Evolutionary conservation across 306 rosid genomes (phyloP).

Genomic region (Glycine latifolia): DNA sequence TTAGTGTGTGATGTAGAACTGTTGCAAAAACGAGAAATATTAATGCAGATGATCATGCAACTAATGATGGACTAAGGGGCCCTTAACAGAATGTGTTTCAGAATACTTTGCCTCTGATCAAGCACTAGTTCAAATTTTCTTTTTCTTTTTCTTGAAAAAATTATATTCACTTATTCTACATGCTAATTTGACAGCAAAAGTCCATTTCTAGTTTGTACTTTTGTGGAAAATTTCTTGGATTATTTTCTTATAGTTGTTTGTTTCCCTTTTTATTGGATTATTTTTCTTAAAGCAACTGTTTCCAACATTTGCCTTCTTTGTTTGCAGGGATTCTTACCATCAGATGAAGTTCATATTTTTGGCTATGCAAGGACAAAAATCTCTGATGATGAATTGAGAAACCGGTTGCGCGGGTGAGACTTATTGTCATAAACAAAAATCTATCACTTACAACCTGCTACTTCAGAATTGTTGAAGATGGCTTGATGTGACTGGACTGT

Average conservation of each 20-base stretch:
- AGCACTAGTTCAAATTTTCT: background rate
- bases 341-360: slow-evolving; percentile 77
- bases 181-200: slow-evolving; percentile 18
- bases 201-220: background rate
- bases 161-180: background rate
- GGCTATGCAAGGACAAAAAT: slow-evolving; percentile 92
- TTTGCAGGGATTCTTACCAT: slow-evolving; percentile 71
- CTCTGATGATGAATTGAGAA: slow-evolving; percentile 74
- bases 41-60: background rate
- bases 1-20: slow-evolving; percentile 13
- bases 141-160: background rate
- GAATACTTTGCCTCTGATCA: background rate
- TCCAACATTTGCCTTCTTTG: background rate
- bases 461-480: background rate
- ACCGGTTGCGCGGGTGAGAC: slow-evolving; percentile 73
- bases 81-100: background rate
- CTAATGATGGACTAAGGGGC: slow-evolving; percentile 8
- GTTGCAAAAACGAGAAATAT: background rate
- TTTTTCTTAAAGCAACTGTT: slow-evolving; percentile 28
- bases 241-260: background rate
- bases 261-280: background rate
- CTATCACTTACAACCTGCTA: background rate
- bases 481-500: background rate
- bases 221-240: background rate
- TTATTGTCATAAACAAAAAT: background rate